phyloP scores from a whole-genome alignment of 345 rosid species.

The Brassica juncea region DNA sequence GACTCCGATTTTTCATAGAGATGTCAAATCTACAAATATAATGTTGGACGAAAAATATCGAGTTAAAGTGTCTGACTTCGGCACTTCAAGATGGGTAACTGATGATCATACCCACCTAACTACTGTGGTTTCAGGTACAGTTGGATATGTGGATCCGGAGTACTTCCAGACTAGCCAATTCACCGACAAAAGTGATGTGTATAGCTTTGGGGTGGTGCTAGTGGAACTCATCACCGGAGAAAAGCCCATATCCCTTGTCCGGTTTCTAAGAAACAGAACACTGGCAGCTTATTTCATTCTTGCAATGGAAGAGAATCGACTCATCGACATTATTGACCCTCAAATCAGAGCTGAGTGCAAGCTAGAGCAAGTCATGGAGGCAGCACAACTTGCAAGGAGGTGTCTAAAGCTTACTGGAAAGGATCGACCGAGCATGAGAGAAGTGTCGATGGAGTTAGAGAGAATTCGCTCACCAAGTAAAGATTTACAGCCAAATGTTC shows the following conservation, averaged over 20 bases:
- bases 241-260: background rate
- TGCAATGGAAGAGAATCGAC: background rate
- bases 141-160: background rate
- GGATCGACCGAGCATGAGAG: slow-evolving; percentile 17
- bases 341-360: background rate
- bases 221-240: background rate
- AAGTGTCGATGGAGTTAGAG: slow-evolving; percentile 10
- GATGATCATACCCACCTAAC: background rate
- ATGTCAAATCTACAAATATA: background rate
- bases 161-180: background rate
- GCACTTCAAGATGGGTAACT: background rate
- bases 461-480: background rate
- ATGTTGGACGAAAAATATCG: background rate
- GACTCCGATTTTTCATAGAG: background rate
- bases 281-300: background rate
- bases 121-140: background rate
- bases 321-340: background rate
- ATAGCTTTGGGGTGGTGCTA: background rate
- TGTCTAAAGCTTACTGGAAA: background rate
- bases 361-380: background rate
- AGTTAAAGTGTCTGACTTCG: background rate
- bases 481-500: background rate
- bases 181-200: background rate
- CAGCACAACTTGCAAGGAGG: background rate
- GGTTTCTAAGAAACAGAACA: background rate